phyloP scores from a whole-genome alignment of 2,329 filamentous ascomycete genomes.

The Orbilia quercus region DNA sequence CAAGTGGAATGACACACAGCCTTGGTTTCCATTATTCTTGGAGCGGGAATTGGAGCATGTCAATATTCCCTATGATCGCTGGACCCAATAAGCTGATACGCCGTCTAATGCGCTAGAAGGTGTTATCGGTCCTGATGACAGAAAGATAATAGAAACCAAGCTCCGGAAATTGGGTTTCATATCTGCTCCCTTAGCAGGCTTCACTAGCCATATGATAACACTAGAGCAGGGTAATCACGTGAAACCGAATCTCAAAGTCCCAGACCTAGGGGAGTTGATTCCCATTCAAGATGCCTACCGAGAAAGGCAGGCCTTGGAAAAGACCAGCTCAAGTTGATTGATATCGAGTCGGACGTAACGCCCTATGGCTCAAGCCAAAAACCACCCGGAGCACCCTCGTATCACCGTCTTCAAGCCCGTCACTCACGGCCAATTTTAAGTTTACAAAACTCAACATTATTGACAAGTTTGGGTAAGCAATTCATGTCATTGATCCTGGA shows the following conservation, averaged over 20 bases:
- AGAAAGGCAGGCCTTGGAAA: neutral
- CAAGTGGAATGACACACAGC: no score
- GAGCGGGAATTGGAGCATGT: no score
- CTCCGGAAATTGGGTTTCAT: conserved; percentile 60
- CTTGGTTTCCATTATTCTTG: no score
- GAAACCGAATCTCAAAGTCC: conserved; percentile 61
- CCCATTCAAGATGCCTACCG: neutral
- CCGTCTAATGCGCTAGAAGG: conserved; percentile 57
- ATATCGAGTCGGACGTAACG: conserved; percentile 59
- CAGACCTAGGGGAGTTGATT: conserved; percentile 4
- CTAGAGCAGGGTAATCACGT: conserved; percentile 63
- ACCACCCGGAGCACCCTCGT: conserved; percentile 52
- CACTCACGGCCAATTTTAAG: conserved; percentile 66
- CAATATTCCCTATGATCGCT: no score
- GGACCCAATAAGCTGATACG: no score
- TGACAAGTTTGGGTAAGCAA: conserved; percentile 67
- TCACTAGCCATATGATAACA: conserved; percentile 62
- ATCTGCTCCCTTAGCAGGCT: conserved; percentile 61
- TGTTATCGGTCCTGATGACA: conserved; percentile 33
- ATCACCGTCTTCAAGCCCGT: conserved; percentile 60
- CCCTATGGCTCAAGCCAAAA: conserved; percentile 62
- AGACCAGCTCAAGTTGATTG: neutral
- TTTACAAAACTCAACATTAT: conserved; percentile 67
- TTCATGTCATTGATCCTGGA: conserved; percentile 61
- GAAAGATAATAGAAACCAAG: conserved; percentile 31